Base-by-base conservation (phyloP, 1,284 basidiomycete genomes). In the Naganishia sp. region DNA sequence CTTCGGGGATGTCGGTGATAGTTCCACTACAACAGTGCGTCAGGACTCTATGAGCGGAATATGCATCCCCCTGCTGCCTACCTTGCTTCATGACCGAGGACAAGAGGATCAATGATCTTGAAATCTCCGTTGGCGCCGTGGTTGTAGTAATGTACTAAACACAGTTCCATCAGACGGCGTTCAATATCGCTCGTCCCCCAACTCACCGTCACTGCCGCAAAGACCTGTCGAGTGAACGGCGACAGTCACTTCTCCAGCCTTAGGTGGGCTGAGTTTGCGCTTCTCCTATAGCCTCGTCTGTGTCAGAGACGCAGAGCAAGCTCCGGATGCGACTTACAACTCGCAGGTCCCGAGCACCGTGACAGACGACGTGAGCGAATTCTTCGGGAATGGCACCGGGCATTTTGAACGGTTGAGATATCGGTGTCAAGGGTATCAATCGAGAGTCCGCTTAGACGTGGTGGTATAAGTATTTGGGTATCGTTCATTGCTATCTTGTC, bases 101-200 rank as follows among this genome's bases (percentile, higher is more conserved):
- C 89, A 68, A 97, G 85, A 11, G 87, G 92, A 43, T 86, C 84
- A 65, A 72, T 75, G 68, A 96, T 84, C 60, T 87, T 88, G 81
- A 95, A 96, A 78, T 92, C 90, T 52, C 94, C 94, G 79, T 96
- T 97, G 45, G 90, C 86, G 32, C 89, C 92, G 74, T 93, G 88
- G 31, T 83, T 78, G 80, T 90, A 95, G 82, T 95, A 95, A 80
- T 96, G 92, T 18, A 94, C 88, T 93, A 75, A 23, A 9, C 3
- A 39, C 32, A 39, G 35, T 6, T 39, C 7, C 4, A 39, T 39
- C 3, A 39, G 35, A 39, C 35, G 35, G 3, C 7, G 7, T 39
- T 39, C 35, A 39, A 13, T 9, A 3, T 5, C 2, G 35, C 7
- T 39, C 13, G 7, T 39, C 10, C 35, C 5, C 7, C 51, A n/a